A percentile compares a stretch with the other conserved stretches of the same genome.
Conservation (phyloP, 2,329 filamentous ascomycete species). For the Diaporthe humulicola region DNA sequence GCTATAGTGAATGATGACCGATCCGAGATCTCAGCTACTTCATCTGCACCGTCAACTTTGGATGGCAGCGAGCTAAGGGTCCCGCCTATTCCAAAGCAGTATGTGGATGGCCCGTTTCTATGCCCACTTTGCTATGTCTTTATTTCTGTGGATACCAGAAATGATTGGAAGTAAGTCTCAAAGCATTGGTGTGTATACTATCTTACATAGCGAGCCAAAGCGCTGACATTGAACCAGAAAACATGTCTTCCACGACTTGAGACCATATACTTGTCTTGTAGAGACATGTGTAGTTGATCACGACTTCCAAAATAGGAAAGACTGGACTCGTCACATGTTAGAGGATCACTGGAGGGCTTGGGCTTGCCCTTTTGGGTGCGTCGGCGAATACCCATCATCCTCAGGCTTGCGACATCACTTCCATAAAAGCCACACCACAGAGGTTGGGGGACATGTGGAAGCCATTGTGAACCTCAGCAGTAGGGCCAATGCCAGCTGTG, state of each 20-base stretch:
- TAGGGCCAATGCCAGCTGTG: too few species aligned
- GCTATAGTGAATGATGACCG: too few species aligned
- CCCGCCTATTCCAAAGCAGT: too few species aligned
- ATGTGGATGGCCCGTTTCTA: too few species aligned
- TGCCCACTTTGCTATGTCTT: constrained; percentile 16
- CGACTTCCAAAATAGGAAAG: constrained; percentile 4
- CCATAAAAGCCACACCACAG: neutral
- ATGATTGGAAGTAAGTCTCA: constrained; percentile 25
- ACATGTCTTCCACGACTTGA: constrained; percentile 13
- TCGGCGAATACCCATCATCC: neutral
- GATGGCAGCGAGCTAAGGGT: too few species aligned
- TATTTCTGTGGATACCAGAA: neutral
- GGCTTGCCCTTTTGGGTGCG: constrained; percentile 4
- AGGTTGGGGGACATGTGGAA: too few species aligned
- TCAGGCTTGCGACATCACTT: neutral
- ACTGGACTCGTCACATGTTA: constrained; percentile 17
- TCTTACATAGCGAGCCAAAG: too few species aligned
- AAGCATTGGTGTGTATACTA: too few species aligned
- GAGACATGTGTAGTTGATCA: neutral
- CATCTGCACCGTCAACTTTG: too few species aligned
- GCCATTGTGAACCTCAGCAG: neutral
- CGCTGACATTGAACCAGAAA: too few species aligned
- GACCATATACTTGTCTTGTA: neutral
- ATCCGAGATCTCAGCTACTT: too few species aligned
- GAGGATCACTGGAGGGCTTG: constrained; percentile 20